Evolutionary conservation across 305 asterid genomes (phyloP).

Genomic region (Nicotiana rustica): DNA sequence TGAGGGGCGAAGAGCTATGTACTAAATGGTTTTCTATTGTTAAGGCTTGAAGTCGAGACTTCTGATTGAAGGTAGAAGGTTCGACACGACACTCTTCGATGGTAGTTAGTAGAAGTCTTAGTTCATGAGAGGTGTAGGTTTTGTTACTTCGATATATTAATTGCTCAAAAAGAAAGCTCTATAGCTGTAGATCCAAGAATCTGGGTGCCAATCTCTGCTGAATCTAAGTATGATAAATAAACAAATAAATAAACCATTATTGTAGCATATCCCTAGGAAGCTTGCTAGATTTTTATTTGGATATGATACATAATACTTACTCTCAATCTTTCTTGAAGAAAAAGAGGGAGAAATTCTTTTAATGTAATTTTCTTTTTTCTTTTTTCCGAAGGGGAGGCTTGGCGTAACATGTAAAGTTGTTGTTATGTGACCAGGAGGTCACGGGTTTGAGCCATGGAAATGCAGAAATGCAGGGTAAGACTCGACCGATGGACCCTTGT

Average conservation of each 20-base stretch:
- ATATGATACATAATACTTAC: background rate
- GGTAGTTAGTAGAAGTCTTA: background rate
- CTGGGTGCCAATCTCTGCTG: slow-evolving; percentile 14
- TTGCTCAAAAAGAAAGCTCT: background rate
- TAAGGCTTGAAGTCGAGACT: background rate
- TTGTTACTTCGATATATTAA: background rate
- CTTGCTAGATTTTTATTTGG: background rate
- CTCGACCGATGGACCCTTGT: too few species aligned
- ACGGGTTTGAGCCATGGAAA: too few species aligned
- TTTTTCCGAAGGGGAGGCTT: too few species aligned
- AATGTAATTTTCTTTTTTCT: too few species aligned
- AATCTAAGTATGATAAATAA: slow-evolving; percentile 1
- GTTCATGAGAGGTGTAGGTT: background rate
- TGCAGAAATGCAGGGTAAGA: too few species aligned
- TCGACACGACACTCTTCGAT: background rate
- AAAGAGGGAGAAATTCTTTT: background rate
- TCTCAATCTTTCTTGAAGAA: background rate
- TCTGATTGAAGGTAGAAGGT: background rate
- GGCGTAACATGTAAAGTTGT: too few species aligned
- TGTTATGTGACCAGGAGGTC: too few species aligned
- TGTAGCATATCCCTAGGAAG: background rate
- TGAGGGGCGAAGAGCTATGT: background rate
- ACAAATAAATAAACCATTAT: background rate
- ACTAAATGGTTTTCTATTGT: background rate
- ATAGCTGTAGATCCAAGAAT: background rate